Evolutionary conservation across 768 basidiomycete species (phyloP).

Genomic region (Trametes cinnabarina): DNA sequence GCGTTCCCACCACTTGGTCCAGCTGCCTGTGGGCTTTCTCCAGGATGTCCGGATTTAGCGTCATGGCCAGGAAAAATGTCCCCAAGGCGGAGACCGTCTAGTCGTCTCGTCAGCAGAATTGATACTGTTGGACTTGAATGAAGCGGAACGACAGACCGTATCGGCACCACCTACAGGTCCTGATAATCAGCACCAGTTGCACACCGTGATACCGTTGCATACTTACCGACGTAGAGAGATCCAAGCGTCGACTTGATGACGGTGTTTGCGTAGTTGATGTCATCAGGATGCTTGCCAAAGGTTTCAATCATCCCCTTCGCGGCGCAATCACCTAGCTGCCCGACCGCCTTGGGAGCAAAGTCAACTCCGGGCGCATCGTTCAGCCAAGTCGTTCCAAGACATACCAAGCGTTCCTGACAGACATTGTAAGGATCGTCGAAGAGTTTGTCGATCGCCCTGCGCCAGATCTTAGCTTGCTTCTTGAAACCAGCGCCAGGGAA

Average conservation of each 20-base stretch:
- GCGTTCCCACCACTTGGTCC: slow-evolving; percentile 27
- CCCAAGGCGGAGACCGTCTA: slow-evolving; percentile 31
- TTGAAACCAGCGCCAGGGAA: slow-evolving; percentile 28
- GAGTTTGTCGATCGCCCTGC: background rate
- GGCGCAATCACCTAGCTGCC: slow-evolving; percentile 4
- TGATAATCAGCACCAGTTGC: background rate
- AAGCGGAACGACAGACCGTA: background rate
- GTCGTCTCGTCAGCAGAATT: background rate
- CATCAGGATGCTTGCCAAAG: background rate
- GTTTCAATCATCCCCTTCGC: slow-evolving; percentile 11
- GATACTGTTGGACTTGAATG: too few relatives aligned
- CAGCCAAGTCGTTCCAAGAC: too few relatives aligned
- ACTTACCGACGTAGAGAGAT: slow-evolving; percentile 5
- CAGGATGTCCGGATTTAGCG: slow-evolving; percentile 34
- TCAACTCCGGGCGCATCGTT: too few relatives aligned
- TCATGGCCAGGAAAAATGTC: slow-evolving; percentile 39
- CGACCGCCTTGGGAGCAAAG: background rate
- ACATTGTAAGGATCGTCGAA: slow-evolving; percentile 1
- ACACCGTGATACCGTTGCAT: background rate
- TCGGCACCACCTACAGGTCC: slow-evolving; percentile 3
- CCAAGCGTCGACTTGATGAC: slow-evolving; percentile 9
- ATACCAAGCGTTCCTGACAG: background rate
- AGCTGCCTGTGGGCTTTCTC: slow-evolving; percentile 28
- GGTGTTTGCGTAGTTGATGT: background rate
- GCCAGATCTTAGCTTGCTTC: slow-evolving; percentile 3